A percentile compares a stretch with the other conserved stretches of the same genome.
Evolutionary conservation across 2,329 filamentous ascomycete genomes (phyloP).

Genomic region (Hypoxylon sp.): DNA sequence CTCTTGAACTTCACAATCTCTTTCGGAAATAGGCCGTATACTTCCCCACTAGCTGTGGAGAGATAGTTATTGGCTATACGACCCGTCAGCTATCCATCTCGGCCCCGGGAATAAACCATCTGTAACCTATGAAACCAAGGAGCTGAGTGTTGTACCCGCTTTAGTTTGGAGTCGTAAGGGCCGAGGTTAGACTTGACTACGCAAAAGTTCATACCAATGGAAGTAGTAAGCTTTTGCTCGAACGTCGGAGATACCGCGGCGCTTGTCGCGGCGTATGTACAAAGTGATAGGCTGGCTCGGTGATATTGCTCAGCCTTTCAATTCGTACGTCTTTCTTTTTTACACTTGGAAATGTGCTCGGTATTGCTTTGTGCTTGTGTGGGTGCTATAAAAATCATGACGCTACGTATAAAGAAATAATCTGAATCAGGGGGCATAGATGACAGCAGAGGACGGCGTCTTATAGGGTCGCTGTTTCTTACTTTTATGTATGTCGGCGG

Average conservation of each 20-base stretch:
- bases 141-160: not conserved
- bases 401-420: slow-evolving; percentile 12
- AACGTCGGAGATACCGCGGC: slow-evolving; percentile 7
- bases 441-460: slow-evolving; percentile 9
- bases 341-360: slow-evolving; percentile 4
- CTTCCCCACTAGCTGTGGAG: not conserved
- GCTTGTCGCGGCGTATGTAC: slow-evolving; percentile 2
- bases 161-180: not conserved
- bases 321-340: not conserved
- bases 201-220: not conserved
- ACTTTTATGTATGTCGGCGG: slow-evolving; percentile 17
- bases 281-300: slow-evolving; percentile 9
- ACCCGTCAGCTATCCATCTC: slow-evolving; percentile 6
- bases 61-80: slow-evolving; percentile 1
- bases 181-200: slow-evolving; percentile 6
- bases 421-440: slow-evolving; percentile 26
- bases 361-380: slow-evolving; percentile 12
- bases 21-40: not conserved
- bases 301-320: not conserved
- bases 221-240: not conserved
- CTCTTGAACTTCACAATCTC: slow-evolving; percentile 1
- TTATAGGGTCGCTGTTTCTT: slow-evolving; percentile 24
- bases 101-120: slow-evolving; percentile 1
- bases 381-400: slow-evolving; percentile 1
- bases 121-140: not conserved